Percentiles rank a stretch among this genome's conserved stretches.
These are phyloP conservation scores for Meyerozyma athensensis DNA, from an alignment of 1,139 yeast species.

Conservation along the genomic window DNA sequence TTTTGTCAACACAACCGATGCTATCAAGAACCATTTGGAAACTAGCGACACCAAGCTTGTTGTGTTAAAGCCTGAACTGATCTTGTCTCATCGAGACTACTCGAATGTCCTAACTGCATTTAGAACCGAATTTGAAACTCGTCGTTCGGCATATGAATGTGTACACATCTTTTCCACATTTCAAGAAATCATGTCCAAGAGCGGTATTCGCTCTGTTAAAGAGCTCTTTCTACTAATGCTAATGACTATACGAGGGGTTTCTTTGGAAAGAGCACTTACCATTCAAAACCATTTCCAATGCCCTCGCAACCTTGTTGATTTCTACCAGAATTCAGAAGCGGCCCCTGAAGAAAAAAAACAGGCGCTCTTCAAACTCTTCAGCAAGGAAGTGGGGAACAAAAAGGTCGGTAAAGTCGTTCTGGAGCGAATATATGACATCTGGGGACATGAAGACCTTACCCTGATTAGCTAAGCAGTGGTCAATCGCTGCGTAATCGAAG, in stretches of 20 bases:
- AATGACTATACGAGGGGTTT: slow-evolving; percentile 74
- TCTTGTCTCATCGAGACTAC: slow-evolving; percentile 54
- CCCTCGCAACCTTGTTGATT: slow-evolving; percentile 48
- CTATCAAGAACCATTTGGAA: slow-evolving; percentile 35
- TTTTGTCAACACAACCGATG: slow-evolving; percentile 52
- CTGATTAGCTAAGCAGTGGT: not conserved
- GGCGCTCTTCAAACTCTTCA: slow-evolving; percentile 42
- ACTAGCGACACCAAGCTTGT: slow-evolving; percentile 29
- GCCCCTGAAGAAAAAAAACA: slow-evolving; percentile 28
- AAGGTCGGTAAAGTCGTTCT: slow-evolving; percentile 58
- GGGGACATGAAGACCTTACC: slow-evolving; percentile 39
- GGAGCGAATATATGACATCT: slow-evolving; percentile 53
- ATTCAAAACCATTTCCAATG: slow-evolving; percentile 67
- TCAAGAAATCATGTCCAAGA: slow-evolving; percentile 66
- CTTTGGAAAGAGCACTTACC: slow-evolving; percentile 77
- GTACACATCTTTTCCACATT: slow-evolving; percentile 66
- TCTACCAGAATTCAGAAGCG: slow-evolving; percentile 10
- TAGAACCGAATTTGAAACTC: slow-evolving; percentile 36
- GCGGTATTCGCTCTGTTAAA: slow-evolving; percentile 63
- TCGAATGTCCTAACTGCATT: slow-evolving; percentile 34
- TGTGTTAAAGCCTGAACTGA: slow-evolving; percentile 46
- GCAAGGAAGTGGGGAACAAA: slow-evolving; percentile 54
- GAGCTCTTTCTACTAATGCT: slow-evolving; percentile 76
- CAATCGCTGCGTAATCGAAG: not conserved
- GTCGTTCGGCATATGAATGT: slow-evolving; percentile 34